Conservation (phyloP, 345 rosid species). For the Euphorbia lathyris region DNA sequence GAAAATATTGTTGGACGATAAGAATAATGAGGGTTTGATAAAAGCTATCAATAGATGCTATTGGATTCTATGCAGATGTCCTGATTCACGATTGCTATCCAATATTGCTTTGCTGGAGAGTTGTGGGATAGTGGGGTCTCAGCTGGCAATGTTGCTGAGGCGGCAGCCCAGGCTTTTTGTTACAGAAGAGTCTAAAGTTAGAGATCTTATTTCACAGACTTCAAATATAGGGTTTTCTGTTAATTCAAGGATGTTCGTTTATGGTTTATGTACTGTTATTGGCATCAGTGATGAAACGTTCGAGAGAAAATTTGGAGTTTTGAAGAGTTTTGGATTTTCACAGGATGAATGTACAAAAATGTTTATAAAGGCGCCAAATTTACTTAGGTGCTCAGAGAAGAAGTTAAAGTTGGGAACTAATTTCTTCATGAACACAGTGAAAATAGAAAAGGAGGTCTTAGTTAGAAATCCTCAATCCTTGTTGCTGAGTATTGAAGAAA, state of each 20-base stretch:
- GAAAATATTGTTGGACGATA: slow-evolving; percentile 22
- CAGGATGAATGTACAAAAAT: slow-evolving; percentile 26
- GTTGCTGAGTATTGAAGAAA: slow-evolving; percentile 32
- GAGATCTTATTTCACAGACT: slow-evolving; percentile 17
- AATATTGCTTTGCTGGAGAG: slow-evolving; percentile 28
- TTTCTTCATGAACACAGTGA: slow-evolving; percentile 25
- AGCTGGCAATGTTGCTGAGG: slow-evolving; percentile 25
- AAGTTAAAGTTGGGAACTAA: slow-evolving; percentile 33
- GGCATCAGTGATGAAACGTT: slow-evolving; percentile 26
- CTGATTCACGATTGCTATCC: slow-evolving; percentile 19
- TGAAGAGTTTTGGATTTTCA: slow-evolving; percentile 32
- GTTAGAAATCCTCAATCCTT: slow-evolving; percentile 20
- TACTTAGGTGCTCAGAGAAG: slow-evolving; percentile 26
- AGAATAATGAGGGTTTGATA: slow-evolving; percentile 23
- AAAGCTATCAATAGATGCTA: slow-evolving; percentile 21
- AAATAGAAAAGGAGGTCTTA: slow-evolving; percentile 24
- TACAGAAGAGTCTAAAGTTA: slow-evolving; percentile 16
- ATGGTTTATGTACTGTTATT: slow-evolving; percentile 31
- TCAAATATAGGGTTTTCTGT: slow-evolving; percentile 34
- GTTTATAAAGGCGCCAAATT: slow-evolving; percentile 28
- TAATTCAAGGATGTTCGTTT: slow-evolving; percentile 41
- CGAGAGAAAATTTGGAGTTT: slow-evolving; percentile 27
- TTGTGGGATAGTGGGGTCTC: slow-evolving; percentile 36
- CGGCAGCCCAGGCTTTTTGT: slow-evolving; percentile 35
- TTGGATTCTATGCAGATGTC: slow-evolving; percentile 17